Evolutionary conservation across 2,329 filamentous ascomycete genomes (phyloP).

Genomic region (Aspergillus sp.): DNA sequence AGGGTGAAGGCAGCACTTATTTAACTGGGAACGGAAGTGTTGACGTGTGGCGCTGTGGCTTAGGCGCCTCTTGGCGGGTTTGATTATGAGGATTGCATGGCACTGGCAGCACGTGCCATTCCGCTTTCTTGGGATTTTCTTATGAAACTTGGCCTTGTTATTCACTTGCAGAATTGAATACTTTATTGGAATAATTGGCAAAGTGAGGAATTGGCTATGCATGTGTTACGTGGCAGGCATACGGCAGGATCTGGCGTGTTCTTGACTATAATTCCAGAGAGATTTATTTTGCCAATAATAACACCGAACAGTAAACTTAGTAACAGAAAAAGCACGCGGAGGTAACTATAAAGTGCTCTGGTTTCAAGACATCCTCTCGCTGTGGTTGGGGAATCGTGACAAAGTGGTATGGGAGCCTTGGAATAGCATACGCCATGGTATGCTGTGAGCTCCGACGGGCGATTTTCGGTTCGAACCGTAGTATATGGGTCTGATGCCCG

Average conservation of each 20-base stretch:
- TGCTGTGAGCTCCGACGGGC: slow-evolving; percentile 7
- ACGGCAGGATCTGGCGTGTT: neutral
- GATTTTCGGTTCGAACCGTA: neutral
- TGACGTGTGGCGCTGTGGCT: slow-evolving; percentile 38
- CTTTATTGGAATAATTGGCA: neutral
- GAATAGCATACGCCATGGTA: neutral
- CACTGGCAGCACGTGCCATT: slow-evolving; percentile 3
- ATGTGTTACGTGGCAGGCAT: neutral
- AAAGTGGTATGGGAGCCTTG: neutral
- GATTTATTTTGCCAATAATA: slow-evolving; percentile 10
- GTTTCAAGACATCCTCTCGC: slow-evolving; percentile 5
- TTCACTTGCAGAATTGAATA: neutral
- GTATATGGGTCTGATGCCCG: neutral
- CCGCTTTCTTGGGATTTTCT: neutral
- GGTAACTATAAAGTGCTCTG: neutral
- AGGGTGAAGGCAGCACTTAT: slow-evolving; percentile 30
- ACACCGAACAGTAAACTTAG: slow-evolving; percentile 7
- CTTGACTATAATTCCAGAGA: neutral
- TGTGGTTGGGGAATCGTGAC: slow-evolving; percentile 8
- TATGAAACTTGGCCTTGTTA: neutral
- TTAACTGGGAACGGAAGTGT: slow-evolving; percentile 4
- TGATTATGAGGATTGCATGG: neutral
- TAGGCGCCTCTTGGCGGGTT: slow-evolving; percentile 24
- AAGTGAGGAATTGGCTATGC: neutral
- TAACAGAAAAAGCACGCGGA: neutral